Evolutionary conservation across 352 stramenopile species (phyloP), one percentile per base, ranked within the genome.

Genomic region (Pythium guiyangense): DNA sequence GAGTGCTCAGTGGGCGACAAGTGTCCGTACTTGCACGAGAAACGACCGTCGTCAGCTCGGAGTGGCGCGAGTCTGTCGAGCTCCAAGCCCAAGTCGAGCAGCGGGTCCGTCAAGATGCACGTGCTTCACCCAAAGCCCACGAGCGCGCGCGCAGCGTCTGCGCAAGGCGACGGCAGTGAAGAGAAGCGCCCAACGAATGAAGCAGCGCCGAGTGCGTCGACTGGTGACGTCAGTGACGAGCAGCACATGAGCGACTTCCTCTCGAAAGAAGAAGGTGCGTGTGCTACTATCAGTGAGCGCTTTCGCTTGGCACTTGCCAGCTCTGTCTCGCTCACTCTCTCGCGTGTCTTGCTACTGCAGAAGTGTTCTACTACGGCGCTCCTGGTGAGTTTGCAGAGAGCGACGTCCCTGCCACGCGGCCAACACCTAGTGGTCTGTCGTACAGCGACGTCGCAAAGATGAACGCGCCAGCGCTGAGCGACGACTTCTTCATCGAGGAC

Each of bases 321-420:
- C n/a, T n/a, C n/a, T n/a, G n/a, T n/a, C n/a, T n/a, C n/a, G n/a
- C n/a, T n/a, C n/a, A n/a, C n/a, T n/a, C n/a, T n/a, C n/a, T 22
- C 4, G 27, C 64, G 31, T 40, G 18, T 49, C 52, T 35, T 20
- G 34, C n/a, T 52, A 50, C 43, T 39, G 20, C 31, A 86, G 79
- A 92, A 43, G 48, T 90, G 27, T 92, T 86, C 54, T 92, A 92
- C 58, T 92, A 92, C 29, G 81, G 81, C 54, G 81, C 81, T 15
- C 81, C 81, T 17, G 79, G 77, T 43, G 79, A 90, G 54, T 88
- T 87, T 58, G 60, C 60, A 6, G 66, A 81, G 55, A 64, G 71
- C 12, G 52, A 63, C n/a, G n/a, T n/a, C n/a, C n/a, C n/a, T n/a
- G n/a, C n/a, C n/a, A n/a, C 20, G 27, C 57, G 18, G 51, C 56